A percentile compares a stretch with the other conserved stretches of the same genome.
These are phyloP conservation scores for Vanderwaltozyma polyspora DNA, from an alignment of 805 yeast species.

Conservation along the genomic window DNA sequence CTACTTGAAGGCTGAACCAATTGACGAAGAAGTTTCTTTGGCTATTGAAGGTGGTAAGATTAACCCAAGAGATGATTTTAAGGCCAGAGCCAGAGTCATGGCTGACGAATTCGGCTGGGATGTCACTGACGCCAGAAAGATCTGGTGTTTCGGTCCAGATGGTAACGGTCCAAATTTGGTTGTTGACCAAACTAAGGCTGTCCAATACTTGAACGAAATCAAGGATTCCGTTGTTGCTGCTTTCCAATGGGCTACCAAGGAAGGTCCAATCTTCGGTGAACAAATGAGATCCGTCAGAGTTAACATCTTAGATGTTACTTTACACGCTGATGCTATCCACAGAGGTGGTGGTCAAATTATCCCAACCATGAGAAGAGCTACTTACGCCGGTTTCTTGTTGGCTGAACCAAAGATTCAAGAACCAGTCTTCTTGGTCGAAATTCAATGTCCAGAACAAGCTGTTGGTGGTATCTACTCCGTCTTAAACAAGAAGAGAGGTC, in stretches of 20 bases:
- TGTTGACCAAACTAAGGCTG: conserved; percentile 99
- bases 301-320: conserved; percentile 96
- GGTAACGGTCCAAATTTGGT: conserved; percentile 97
- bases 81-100: conserved; percentile 94
- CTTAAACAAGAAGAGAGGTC: conserved; percentile 98
- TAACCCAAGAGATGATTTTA: conserved; percentile 92
- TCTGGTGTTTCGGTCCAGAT: conserved; percentile 99
- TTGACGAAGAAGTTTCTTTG: conserved; percentile 78
- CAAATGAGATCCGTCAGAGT: conserved; percentile 87
- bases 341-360: conserved; percentile 99
- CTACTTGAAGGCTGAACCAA: conserved; percentile 91
- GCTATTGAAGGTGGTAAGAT: conserved; percentile 90
- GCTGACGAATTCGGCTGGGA: conserved; percentile 99
- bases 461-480: conserved; percentile 99
- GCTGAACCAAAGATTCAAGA: conserved; percentile 98
- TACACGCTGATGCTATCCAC: conserved; percentile 99
- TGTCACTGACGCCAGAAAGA: conserved; percentile 98
- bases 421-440: conserved; percentile 97
- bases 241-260: conserved; percentile 99
- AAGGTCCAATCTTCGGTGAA: conserved; percentile 98
- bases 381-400: conserved; percentile 92
- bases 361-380: conserved; percentile 99
- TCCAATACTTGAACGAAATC: conserved; percentile 95
- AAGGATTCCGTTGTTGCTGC: conserved; percentile 99
- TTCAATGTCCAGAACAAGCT: conserved; percentile 97